Percentiles rank a stretch among this genome's conserved stretches.
Evolutionary conservation across 176 grass and related monocot genomes (phyloP).

Genomic region (Raddia distichophylla): DNA sequence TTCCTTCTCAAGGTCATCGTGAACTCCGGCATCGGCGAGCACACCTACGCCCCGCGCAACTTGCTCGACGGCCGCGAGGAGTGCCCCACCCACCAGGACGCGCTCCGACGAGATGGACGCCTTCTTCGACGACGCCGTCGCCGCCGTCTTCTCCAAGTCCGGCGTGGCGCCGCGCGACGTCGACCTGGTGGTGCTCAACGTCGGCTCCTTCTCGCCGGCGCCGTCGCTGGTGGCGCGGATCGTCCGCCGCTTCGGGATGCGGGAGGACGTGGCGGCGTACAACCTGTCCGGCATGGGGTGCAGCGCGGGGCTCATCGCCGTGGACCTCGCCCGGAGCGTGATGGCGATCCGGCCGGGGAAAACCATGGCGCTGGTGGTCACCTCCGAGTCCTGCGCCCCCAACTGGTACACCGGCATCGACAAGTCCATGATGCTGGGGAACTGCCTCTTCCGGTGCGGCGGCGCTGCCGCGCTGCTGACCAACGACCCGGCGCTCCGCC

Average conservation of each 20-base stretch:
- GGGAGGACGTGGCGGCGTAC: conserved; percentile 65
- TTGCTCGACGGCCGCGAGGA: conserved; percentile 75
- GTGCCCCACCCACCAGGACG: conserved; percentile 53
- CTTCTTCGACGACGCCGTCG: conserved; percentile 57
- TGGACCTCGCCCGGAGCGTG: conserved; percentile 62
- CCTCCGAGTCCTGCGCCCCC: conserved; percentile 74
- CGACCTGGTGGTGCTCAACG: conserved; percentile 68
- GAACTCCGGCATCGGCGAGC: conserved; percentile 88
- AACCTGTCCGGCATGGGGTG: conserved; percentile 81
- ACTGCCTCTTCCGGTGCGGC: conserved; percentile 94
- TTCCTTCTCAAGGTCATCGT: conserved; percentile 90
- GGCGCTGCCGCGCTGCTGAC: conserved; percentile 75
- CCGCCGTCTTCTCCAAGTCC: conserved; percentile 38
- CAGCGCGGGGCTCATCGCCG: conserved; percentile 56
- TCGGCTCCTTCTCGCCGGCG: conserved; percentile 64
- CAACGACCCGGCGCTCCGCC: conserved; percentile 63
- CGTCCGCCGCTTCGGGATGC: conserved; percentile 57
- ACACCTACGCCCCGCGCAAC: conserved; percentile 76
- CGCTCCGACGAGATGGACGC: conserved; percentile 75
- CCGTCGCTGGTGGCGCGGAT: conserved; percentile 60
- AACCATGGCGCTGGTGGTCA: conserved; percentile 59
- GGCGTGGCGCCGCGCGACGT: conserved; percentile 43
- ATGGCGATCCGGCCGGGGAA: conserved; percentile 43
- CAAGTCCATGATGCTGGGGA: conserved; percentile 98
- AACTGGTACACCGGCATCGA: conserved; percentile 92